These are phyloP conservation scores for Brassica napus DNA, from an alignment of 345 rosid species.

Conservation along the genomic window DNA sequence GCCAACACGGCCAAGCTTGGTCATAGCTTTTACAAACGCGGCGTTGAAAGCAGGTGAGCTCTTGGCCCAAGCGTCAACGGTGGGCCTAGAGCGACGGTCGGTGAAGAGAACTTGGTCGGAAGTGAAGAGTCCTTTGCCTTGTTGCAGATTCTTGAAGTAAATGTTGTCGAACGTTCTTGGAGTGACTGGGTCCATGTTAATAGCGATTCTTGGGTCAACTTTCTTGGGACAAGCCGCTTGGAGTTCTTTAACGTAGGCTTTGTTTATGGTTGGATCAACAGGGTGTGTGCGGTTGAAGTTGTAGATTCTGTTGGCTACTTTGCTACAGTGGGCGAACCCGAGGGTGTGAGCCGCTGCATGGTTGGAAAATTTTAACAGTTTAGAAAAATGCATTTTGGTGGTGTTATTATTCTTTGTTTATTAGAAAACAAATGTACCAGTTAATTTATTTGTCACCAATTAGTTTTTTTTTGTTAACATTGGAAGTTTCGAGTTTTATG, in stretches of 20 bases:
- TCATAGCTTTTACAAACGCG: conserved; percentile 65
- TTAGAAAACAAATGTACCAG: not conserved
- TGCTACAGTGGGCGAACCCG: conserved; percentile 77
- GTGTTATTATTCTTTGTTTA: not conserved
- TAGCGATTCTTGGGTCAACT: conserved; percentile 72
- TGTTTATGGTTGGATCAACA: conserved; percentile 70
- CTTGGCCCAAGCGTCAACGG: conserved; percentile 65
- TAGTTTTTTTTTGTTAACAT: no score
- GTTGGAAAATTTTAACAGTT: not conserved
- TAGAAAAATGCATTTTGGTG: not conserved
- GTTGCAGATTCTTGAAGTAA: conserved; percentile 67
- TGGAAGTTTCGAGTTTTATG: no score
- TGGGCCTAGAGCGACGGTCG: conserved; percentile 57
- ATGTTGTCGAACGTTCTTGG: conserved; percentile 65
- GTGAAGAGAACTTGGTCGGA: conserved; percentile 75
- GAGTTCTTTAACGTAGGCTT: conserved; percentile 54
- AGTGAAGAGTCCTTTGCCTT: conserved; percentile 74
- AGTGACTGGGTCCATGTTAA: conserved; percentile 74
- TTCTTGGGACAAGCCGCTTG: conserved; percentile 63
- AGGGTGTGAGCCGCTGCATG: conserved; percentile 78
- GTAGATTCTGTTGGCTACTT: conserved; percentile 59
- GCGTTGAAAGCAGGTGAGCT: conserved; percentile 43
- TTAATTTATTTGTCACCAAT: not conserved
- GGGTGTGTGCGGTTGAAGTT: conserved; percentile 47
- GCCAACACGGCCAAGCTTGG: conserved; percentile 73